Percentiles rank a stretch among this genome's conserved stretches.
phyloP scores from a whole-genome alignment of 2,329 filamentous ascomycete genomes.

The Phialocephala subalpina region DNA sequence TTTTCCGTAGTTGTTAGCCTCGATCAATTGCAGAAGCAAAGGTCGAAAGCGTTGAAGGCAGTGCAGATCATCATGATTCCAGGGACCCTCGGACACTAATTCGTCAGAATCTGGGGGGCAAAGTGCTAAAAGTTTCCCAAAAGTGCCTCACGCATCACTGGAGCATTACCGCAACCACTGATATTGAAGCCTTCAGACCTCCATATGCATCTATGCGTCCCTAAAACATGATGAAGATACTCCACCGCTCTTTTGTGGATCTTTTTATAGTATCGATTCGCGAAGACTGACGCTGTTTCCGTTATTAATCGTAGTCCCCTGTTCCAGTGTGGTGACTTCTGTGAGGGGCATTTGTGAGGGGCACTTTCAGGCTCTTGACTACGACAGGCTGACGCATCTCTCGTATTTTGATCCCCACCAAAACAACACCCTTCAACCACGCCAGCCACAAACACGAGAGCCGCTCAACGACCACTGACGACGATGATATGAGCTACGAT shows the following conservation, averaged over 20 bases:
- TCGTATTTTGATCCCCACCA: conserved; percentile 13
- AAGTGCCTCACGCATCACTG: neutral
- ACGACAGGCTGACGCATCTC: conserved; percentile 11
- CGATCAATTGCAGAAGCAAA: conserved; percentile 7
- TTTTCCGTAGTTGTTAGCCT: neutral
- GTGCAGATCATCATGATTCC: conserved; percentile 34
- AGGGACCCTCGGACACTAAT: conserved; percentile 34
- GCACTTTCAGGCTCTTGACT: neutral
- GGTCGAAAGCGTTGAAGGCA: conserved; percentile 14
- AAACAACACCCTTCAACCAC: too few species aligned
- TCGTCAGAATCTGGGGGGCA: conserved; percentile 31
- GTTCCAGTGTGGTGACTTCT: conserved; percentile 3
- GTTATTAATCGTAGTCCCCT: conserved; percentile 16
- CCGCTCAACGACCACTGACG: conserved; percentile 11
- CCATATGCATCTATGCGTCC: conserved; percentile 18
- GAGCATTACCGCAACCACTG: conserved; percentile 14
- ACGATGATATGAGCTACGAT: conserved; percentile 15
- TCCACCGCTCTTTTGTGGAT: conserved; percentile 36
- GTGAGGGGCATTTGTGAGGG: conserved; percentile 13
- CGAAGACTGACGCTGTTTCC: conserved; percentile 14
- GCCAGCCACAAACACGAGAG: conserved; percentile 22
- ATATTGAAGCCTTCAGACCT: conserved; percentile 1
- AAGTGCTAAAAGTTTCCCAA: neutral
- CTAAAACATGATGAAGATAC: conserved; percentile 17
- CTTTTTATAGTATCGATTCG: conserved; percentile 12